phyloP scores from a whole-genome alignment of 768 basidiomycete genomes.

The Polyporus arcularius region DNA sequence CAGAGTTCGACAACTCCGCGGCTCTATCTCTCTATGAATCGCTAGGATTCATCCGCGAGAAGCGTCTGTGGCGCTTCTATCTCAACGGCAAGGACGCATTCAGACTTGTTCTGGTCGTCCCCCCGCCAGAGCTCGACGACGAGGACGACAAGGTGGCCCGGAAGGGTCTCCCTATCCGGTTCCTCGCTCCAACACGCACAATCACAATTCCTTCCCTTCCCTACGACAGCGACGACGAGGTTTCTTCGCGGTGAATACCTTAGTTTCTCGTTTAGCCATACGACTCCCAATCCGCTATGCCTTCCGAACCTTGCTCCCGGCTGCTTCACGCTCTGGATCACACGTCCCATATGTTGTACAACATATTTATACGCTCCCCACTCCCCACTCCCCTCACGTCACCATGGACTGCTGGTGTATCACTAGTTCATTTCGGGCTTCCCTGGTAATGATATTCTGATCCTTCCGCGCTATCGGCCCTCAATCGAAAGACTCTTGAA shows the following conservation, averaged over 20 bases:
- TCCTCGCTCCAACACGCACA: constrained; percentile 23
- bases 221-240: constrained; percentile 29
- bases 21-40: constrained; percentile 89
- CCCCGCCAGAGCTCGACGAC: constrained; percentile 24
- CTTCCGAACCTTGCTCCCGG: not conserved
- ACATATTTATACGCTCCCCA: constrained; percentile 11
- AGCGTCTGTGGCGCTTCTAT: constrained; percentile 92
- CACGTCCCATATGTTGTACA: constrained; percentile 12
- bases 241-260: constrained; percentile 24
- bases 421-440: constrained; percentile 7
- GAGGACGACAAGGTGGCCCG: constrained; percentile 10
- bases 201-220: constrained; percentile 22
- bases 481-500: not conserved
- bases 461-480: not conserved
- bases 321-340: not conserved
- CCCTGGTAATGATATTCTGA: not conserved
- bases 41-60: constrained; percentile 94
- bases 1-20: constrained; percentile 89
- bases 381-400: not conserved
- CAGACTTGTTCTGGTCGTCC: constrained; percentile 69
- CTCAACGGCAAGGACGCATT: constrained; percentile 97
- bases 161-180: constrained; percentile 14
- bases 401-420: constrained; percentile 20
- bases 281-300: not conserved
- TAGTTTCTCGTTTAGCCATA: not conserved